Percentiles rank a stretch among this genome's conserved stretches.
Conservation (phyloP, 1,284 basidiomycete species). For the Apiotrichum brassicae region DNA sequence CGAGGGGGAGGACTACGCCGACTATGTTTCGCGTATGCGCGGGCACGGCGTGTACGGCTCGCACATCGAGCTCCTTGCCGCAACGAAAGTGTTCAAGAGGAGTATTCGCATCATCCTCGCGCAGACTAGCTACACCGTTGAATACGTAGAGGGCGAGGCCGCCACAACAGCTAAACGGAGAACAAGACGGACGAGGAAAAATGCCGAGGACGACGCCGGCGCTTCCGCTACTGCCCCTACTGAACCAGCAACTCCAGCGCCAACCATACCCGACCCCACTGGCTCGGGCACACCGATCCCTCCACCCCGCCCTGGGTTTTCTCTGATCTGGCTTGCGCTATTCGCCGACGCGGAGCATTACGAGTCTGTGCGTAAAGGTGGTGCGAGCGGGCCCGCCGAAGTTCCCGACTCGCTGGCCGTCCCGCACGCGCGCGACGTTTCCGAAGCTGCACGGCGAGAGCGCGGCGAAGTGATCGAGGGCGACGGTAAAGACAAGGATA, state of each 20-base stretch:
- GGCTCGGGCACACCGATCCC: constrained; percentile 20
- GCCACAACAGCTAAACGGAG: not conserved
- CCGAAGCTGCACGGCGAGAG: constrained; percentile 31
- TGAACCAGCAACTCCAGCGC: not conserved
- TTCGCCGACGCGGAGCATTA: constrained; percentile 43
- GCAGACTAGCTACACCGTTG: constrained; percentile 37
- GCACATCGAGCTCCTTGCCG: constrained; percentile 40
- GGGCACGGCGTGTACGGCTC: constrained; percentile 35
- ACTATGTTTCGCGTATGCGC: constrained; percentile 37
- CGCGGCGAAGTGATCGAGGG: constrained; percentile 27
- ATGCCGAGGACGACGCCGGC: not conserved
- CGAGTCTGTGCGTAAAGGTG: constrained; percentile 28
- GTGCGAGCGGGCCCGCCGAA: constrained; percentile 32
- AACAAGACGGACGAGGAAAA: not conserved
- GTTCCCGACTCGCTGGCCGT: constrained; percentile 33
- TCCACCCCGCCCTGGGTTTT: constrained; percentile 21
- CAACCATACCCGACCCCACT: constrained; percentile 9
- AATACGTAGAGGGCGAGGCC: constrained; percentile 9
- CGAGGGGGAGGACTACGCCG: constrained; percentile 34
- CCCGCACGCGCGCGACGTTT: constrained; percentile 32
- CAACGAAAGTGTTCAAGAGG: constrained; percentile 34
- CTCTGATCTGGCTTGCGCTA: constrained; percentile 41
- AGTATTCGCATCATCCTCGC: constrained; percentile 36
- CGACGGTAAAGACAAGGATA: constrained; percentile 1
- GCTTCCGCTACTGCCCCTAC: not conserved